phyloP scores from a whole-genome alignment of 257 asterid species.

The Lavandula angustifolia region DNA sequence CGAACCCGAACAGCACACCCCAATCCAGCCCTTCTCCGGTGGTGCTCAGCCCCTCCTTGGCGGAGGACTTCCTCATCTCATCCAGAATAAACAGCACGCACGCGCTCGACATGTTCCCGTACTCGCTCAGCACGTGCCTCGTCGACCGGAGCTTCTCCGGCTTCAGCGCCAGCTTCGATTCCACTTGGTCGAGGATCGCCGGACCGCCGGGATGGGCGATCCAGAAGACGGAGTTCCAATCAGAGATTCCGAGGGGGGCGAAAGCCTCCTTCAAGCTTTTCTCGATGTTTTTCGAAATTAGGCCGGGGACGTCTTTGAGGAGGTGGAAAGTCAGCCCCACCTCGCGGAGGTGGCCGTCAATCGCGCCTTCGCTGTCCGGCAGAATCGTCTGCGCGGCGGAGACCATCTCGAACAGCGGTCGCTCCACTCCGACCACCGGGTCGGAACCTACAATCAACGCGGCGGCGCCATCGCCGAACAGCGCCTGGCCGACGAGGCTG shows the following conservation, averaged over 20 bases:
- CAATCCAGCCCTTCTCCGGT: conserved; percentile 76
- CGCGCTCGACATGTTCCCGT: conserved; percentile 73
- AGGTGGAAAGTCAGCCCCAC: conserved; percentile 63
- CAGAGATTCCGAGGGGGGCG: conserved; percentile 49
- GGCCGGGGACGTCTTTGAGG: conserved; percentile 50
- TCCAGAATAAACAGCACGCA: conserved; percentile 67
- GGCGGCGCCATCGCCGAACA: conserved; percentile 67
- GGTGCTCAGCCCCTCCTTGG: conserved; percentile 52
- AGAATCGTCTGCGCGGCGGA: conserved; percentile 61
- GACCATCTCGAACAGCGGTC: conserved; percentile 57
- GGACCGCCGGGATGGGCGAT: conserved; percentile 76
- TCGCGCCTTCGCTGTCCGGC: conserved; percentile 58
- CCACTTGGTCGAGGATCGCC: conserved; percentile 69
- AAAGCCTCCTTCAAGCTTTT: conserved; percentile 59
- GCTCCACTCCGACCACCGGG: conserved; percentile 48
- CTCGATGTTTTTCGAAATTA: conserved; percentile 54
- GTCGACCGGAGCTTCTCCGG: conserved; percentile 58
- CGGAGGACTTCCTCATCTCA: conserved; percentile 69
- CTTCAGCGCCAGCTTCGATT: conserved; percentile 44
- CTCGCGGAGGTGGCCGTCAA: conserved; percentile 61
- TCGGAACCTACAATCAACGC: conserved; percentile 57
- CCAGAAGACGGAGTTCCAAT: conserved; percentile 74
- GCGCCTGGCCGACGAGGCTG: conserved; percentile 57
- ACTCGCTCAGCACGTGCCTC: conserved; percentile 59
- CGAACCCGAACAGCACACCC: conserved; percentile 77